phyloP scores from a whole-genome alignment of 148 eudicot genomes.

The Fagopyrum tataricum region DNA sequence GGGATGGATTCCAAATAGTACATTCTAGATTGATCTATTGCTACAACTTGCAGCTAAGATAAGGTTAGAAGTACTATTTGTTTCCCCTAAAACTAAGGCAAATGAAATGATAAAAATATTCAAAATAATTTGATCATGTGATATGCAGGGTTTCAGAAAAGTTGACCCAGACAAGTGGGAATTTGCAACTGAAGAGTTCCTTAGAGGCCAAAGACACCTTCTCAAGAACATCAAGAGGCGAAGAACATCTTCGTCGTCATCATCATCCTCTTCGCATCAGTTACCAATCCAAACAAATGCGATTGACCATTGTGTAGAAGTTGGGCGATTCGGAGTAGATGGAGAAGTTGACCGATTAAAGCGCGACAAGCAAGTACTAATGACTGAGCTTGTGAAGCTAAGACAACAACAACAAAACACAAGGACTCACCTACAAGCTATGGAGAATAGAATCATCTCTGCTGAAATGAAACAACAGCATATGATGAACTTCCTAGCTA shows the following conservation, averaged over 20 bases:
- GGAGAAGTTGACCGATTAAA: conserved; percentile 20
- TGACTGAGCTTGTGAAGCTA: conserved; percentile 22
- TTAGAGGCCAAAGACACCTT: conserved; percentile 59
- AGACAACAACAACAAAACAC: conserved; percentile 25
- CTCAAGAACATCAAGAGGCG: conserved; percentile 70
- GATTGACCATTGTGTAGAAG: conserved; percentile 19
- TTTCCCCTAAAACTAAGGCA: conserved; percentile 5
- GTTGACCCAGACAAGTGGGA: conserved; percentile 92
- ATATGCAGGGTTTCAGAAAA: conserved; percentile 82
- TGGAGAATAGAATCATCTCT: conserved; percentile 18
- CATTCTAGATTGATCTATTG: background rate
- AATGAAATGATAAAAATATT: background rate
- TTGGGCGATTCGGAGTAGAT: conserved; percentile 19
- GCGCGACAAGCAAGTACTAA: conserved; percentile 22
- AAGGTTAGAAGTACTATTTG: background rate
- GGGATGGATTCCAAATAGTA: background rate
- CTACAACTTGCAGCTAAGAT: background rate
- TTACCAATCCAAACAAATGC: background rate
- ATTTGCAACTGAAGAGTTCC: conserved; percentile 78
- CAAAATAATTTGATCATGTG: background rate
- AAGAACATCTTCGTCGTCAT: conserved; percentile 24
- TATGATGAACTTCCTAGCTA: conserved; percentile 24
- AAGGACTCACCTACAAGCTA: conserved; percentile 13
- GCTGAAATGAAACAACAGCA: conserved; percentile 24
- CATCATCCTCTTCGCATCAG: background rate